Evolutionary conservation across 2,329 filamentous ascomycete genomes (phyloP), one percentile per base, ranked within the genome.

Genomic region (Clarireedia homoeocarpa): DNA sequence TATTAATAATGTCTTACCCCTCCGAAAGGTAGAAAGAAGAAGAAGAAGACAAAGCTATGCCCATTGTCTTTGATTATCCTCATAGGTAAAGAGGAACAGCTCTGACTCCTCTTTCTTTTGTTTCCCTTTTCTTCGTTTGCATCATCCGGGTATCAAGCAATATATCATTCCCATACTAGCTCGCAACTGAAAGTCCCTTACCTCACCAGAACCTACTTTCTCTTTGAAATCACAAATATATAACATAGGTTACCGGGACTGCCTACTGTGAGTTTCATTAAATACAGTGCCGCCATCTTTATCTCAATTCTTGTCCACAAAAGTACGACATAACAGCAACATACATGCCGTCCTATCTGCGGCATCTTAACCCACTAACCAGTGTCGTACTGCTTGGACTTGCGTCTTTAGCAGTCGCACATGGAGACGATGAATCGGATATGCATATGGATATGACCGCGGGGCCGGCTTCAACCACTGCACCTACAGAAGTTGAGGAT

Each of bases 401-500:
- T n/a, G 26, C 51, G 20, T 49, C 51, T 34, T 9, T 55, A 9
- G 48, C 48, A 36, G 36, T 56, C n/a, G 57, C 59, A 45, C 57
- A 59, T 45, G 46, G 57, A 15, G 51, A 58, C 27, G 56, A 66
- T 51, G 68, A 63, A 40, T 64, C 61, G 23, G 69, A 63, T 55
- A 70, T 67, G 66, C 59, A 54, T 52, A 58, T 58, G 55, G 7
- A 42, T n/a, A 50, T 50, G 27, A 49, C 24, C 30, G 30, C 44
- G 6, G 47, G 51, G 17, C 55, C 59, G 23, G 50, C 56, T 9
- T 34, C 34, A n/a, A 23, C 48, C 48, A 23, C 44, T 47, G n/a
- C 54, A 9, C 42, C 62, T 62, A 51, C 65, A 61, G 23, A 67
- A 65, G 51, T 66, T 15, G 62, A 65, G n/a, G 73, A 66, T 5